Percentiles rank a stretch among this genome's conserved stretches.
Evolutionary conservation across 495 filamentous ascomycete species (phyloP).

Genomic region (Penicillium arizonense): DNA sequence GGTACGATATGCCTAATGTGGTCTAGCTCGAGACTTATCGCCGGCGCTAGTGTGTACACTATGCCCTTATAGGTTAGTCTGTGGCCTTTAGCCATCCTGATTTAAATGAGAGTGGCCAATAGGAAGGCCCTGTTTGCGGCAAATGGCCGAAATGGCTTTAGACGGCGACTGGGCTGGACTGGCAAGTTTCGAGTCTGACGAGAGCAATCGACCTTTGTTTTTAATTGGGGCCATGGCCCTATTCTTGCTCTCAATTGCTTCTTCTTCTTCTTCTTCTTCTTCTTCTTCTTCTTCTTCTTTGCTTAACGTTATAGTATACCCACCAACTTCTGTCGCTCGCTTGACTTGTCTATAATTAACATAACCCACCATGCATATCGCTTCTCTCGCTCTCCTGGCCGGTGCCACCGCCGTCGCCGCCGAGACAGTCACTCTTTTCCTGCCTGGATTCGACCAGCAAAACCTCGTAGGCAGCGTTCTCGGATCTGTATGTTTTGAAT

Average conservation of each 20-base stretch:
- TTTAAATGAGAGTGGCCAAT: background rate
- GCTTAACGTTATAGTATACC: background rate
- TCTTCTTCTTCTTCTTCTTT: background rate
- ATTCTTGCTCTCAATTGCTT: background rate
- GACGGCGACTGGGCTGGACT: background rate
- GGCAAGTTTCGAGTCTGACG: background rate
- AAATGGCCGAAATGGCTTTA: background rate
- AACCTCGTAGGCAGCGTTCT: constrained; percentile 7
- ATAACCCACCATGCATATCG: constrained; percentile 7
- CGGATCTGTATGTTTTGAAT: constrained; percentile 7
- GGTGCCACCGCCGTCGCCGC: constrained; percentile 9
- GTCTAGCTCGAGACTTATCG: background rate
- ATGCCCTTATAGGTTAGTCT: background rate
- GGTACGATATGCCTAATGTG: background rate
- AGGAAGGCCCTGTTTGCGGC: background rate
- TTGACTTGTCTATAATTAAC: background rate
- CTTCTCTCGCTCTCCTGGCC: constrained; percentile 14
- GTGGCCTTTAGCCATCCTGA: background rate
- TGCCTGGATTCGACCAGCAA: constrained; percentile 12
- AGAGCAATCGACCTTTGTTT: background rate
- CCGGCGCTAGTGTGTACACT: background rate
- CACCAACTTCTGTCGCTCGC: background rate
- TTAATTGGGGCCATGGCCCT: background rate
- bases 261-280: background rate
- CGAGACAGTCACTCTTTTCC: constrained; percentile 15